Evolutionary conservation across 495 filamentous ascomycete genomes (phyloP).

Genomic region (Hyaloscypha hepaticicola): DNA sequence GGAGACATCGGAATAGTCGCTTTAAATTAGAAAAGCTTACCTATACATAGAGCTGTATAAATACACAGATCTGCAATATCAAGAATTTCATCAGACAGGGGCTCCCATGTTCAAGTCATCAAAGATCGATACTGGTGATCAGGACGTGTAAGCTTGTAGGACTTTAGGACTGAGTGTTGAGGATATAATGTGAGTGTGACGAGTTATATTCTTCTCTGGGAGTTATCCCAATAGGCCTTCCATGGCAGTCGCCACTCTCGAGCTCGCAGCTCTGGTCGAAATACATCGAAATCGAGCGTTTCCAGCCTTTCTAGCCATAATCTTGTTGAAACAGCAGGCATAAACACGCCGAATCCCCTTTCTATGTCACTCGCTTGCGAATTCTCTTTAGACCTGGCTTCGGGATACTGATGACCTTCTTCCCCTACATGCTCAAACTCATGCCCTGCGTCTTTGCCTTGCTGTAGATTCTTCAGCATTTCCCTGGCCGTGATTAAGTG

Average conservation of each 20-base stretch:
- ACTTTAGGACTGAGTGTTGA: too few species aligned
- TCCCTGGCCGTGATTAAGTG: slow-evolving; percentile 91
- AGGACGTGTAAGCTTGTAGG: too few species aligned
- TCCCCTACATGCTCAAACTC: slow-evolving; percentile 84
- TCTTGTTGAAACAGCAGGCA: slow-evolving; percentile 74
- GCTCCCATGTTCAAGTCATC: too few species aligned
- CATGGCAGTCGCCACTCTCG: slow-evolving; percentile 88
- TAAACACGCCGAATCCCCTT: slow-evolving; percentile 71
- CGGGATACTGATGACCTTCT: slow-evolving; percentile 66
- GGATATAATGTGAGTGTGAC: slow-evolving; percentile 1
- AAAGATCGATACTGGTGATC: too few species aligned
- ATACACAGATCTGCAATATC: too few species aligned
- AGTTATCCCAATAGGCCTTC: slow-evolving; percentile 70
- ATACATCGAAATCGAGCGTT: slow-evolving; percentile 79
- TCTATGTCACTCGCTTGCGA: slow-evolving; percentile 55
- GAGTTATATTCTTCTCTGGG: slow-evolving; percentile 24
- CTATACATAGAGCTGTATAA: too few species aligned
- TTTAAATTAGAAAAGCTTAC: too few species aligned
- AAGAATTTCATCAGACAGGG: too few species aligned
- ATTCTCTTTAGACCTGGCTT: slow-evolving; percentile 9
- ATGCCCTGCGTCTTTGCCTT: slow-evolving; percentile 72
- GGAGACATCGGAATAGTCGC: too few species aligned
- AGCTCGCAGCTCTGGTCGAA: slow-evolving; percentile 59
- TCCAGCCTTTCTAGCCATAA: slow-evolving; percentile 79
- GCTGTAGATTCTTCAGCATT: slow-evolving; percentile 77